Evolutionary conservation across 495 filamentous ascomycete species (phyloP).

Genomic region (Pyrenula aspistea): DNA sequence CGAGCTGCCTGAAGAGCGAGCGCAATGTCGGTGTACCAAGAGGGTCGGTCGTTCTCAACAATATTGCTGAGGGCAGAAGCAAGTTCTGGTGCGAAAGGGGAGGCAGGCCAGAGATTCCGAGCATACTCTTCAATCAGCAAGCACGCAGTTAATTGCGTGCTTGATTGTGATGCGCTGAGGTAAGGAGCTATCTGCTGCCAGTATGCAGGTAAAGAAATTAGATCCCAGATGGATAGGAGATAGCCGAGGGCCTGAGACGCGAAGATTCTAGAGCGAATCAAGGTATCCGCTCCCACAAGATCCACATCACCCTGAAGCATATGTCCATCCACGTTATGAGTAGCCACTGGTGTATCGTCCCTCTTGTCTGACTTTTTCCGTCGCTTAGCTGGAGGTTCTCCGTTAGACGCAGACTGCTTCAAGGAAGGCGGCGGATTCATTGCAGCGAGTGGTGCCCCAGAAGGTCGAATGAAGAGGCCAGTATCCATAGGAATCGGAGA

Average conservation of each 20-base stretch:
- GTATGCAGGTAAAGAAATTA: slow-evolving; percentile 25
- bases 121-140: slow-evolving; percentile 88
- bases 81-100: slow-evolving; percentile 40
- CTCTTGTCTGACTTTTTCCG: slow-evolving; percentile 75
- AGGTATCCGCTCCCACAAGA: slow-evolving; percentile 74
- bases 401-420: slow-evolving; percentile 22
- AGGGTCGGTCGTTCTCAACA: slow-evolving; percentile 68
- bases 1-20: slow-evolving; percentile 79
- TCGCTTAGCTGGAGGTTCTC: slow-evolving; percentile 50
- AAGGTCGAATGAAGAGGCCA: slow-evolving; percentile 81
- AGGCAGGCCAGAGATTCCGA: slow-evolving; percentile 19
- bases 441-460: slow-evolving; percentile 54
- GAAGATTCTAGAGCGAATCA: slow-evolving; percentile 79
- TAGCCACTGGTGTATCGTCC: slow-evolving; percentile 52
- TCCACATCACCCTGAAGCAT: slow-evolving; percentile 97
- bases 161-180: slow-evolving; percentile 60
- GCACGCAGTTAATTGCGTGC: slow-evolving; percentile 70
- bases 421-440: slow-evolving; percentile 11
- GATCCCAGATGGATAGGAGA: slow-evolving; percentile 31
- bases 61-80: slow-evolving; percentile 53
- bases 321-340: slow-evolving; percentile 92
- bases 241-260: slow-evolving; percentile 72
- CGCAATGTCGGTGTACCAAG: slow-evolving; percentile 76
- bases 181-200: slow-evolving; percentile 44
- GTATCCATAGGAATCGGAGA: slow-evolving; percentile 85